Evolutionary conservation across 192 early-diverging fungal species (phyloP).

Genomic region (Thoreauomyces humboldtii): DNA sequence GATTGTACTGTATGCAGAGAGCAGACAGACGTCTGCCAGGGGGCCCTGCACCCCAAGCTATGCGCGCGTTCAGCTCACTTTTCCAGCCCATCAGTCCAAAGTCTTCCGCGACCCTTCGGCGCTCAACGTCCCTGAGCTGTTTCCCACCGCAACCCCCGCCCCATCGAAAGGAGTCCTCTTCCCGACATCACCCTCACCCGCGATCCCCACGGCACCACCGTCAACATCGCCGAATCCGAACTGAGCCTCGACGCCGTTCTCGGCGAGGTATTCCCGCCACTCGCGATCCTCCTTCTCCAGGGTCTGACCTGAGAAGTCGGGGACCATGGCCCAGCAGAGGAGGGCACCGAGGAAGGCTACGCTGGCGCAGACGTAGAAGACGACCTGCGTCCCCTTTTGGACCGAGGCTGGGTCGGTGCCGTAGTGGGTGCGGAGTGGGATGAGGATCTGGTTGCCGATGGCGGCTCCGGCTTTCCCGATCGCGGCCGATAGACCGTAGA

Average conservation of each 20-base stretch:
- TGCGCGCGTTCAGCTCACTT: no score
- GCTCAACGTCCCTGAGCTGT: no score
- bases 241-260: slow-evolving; percentile 29
- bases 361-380: slow-evolving; percentile 3
- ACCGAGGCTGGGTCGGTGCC: background rate
- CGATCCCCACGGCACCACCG: background rate
- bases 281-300: slow-evolving; percentile 48
- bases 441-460: slow-evolving; percentile 43
- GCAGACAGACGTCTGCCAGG: no score
- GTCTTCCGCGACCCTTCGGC: no score
- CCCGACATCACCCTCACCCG: background rate
- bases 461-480: slow-evolving; percentile 73
- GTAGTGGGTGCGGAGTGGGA: slow-evolving; percentile 15
- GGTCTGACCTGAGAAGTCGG: slow-evolving; percentile 45
- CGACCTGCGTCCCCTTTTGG: background rate
- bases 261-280: slow-evolving; percentile 44
- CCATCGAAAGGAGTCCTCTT: background rate
- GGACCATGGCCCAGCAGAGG: slow-evolving; percentile 45
- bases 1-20: no score
- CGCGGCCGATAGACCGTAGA: slow-evolving; percentile 77
- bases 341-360: slow-evolving; percentile 48
- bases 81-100: no score
- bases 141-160: no score
- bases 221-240: background rate
- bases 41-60: no score